Evolutionary conservation across 2,329 filamentous ascomycete genomes (phyloP).

Genomic region (Talaromyces marneffei): DNA sequence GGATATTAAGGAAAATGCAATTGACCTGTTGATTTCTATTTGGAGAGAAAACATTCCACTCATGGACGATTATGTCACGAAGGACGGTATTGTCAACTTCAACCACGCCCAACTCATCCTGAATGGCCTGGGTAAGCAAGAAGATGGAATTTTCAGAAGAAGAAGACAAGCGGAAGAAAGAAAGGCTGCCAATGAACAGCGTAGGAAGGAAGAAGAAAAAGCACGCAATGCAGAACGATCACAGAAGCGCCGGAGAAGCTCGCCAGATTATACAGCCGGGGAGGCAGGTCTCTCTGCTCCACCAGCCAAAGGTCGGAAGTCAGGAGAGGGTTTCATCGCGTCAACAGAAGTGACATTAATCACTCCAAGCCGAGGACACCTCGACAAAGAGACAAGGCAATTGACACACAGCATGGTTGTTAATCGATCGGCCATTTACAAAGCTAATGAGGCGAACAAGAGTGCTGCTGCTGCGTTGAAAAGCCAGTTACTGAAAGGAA

Average conservation of each 20-base stretch:
- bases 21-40: conserved; percentile 92
- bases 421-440: conserved; percentile 60
- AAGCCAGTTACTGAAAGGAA: conserved; percentile 59
- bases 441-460: conserved; percentile 80
- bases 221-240: conserved; percentile 43
- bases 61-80: conserved; percentile 95
- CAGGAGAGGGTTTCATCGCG: conserved; percentile 28
- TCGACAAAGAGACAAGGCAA: conserved; percentile 53
- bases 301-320: conserved; percentile 23
- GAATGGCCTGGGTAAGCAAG: conserved; percentile 80
- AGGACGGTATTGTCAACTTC: conserved; percentile 87
- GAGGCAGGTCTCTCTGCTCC: conserved; percentile 21
- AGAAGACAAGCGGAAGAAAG: conserved; percentile 81
- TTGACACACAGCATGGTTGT: conserved; percentile 86
- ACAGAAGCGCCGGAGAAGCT: conserved; percentile 41
- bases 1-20: conserved; percentile 94
- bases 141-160: conserved; percentile 86
- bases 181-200: conserved; percentile 70
- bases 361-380: conserved; percentile 48
- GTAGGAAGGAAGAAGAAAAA: conserved; percentile 67
- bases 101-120: conserved; percentile 82
- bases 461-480: conserved; percentile 87
- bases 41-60: conserved; percentile 87
- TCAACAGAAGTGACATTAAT: conserved; percentile 52
- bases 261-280: conserved; percentile 42